These are phyloP conservation scores for Taiwanofungus camphoratus DNA, from an alignment of 1,284 basidiomycete species.

Conservation along the genomic window DNA sequence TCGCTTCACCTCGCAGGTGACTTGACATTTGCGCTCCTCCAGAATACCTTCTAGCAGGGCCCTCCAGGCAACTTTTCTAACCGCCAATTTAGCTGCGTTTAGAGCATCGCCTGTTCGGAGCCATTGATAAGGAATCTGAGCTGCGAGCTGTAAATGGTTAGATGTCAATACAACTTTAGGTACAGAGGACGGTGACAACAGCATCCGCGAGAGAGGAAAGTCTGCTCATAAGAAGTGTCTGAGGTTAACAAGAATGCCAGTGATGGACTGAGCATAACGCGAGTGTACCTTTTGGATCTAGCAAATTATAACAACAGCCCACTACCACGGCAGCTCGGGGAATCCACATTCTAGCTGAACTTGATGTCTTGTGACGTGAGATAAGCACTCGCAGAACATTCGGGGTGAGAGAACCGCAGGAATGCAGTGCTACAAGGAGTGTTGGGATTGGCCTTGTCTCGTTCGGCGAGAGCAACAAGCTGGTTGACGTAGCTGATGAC, in stretches of 20 bases:
- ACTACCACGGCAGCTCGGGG: slow-evolving; percentile 38
- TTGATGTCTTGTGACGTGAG: slow-evolving; percentile 12
- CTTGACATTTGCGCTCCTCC: background rate
- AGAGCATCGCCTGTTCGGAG: slow-evolving; percentile 23
- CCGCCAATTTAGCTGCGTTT: slow-evolving; percentile 34
- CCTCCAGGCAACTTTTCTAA: slow-evolving; percentile 62
- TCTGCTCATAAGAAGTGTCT: slow-evolving; percentile 26
- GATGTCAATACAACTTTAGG: slow-evolving; percentile 15
- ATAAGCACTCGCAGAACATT: slow-evolving; percentile 38
- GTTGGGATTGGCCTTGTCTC: slow-evolving; percentile 39
- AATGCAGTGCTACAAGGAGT: slow-evolving; percentile 61
- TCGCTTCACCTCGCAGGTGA: too few relatives aligned
- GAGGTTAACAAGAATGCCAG: too few relatives aligned
- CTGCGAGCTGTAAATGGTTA: slow-evolving; percentile 53
- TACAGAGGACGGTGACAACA: slow-evolving; percentile 1
- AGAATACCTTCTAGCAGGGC: slow-evolving; percentile 36
- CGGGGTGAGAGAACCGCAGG: slow-evolving; percentile 43
- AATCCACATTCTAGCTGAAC: slow-evolving; percentile 26
- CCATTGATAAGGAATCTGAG: slow-evolving; percentile 40
- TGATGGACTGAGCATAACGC: too few relatives aligned
- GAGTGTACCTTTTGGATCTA: slow-evolving; percentile 36
- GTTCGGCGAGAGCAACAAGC: slow-evolving; percentile 2
- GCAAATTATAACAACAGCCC: slow-evolving; percentile 49
- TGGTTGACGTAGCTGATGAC: background rate
- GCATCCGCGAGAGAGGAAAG: slow-evolving; percentile 33